These are phyloP conservation scores for Triticum turgidum DNA, from an alignment of 176 grass and related monocot genomes.

Conservation along the genomic window DNA sequence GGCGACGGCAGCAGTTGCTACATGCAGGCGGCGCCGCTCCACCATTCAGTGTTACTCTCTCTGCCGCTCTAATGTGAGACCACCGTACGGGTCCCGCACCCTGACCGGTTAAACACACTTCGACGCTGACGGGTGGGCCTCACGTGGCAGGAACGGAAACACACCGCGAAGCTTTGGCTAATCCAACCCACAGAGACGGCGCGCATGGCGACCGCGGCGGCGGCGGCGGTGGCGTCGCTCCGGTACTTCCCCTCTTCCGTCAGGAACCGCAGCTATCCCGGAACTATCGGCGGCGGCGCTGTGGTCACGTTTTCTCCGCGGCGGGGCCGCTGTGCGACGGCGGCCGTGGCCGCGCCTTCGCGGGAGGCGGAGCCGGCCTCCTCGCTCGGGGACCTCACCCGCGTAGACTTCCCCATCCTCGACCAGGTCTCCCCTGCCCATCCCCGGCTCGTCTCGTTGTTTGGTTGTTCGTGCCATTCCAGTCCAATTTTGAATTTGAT, in stretches of 20 bases:
- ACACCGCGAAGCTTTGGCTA: conserved; percentile 7
- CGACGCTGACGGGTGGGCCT: background rate
- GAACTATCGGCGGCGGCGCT: background rate
- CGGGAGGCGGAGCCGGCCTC: conserved; percentile 50
- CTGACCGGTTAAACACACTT: background rate
- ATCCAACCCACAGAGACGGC: conserved; percentile 29
- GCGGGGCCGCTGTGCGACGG: conserved; percentile 1
- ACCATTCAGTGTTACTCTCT: background rate
- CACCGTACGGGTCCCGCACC: background rate
- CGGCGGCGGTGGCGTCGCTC: conserved; percentile 34
- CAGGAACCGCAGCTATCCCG: background rate
- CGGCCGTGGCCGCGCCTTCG: conserved; percentile 41
- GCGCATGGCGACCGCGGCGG: conserved; percentile 43
- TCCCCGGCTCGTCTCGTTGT: too few relatives aligned
- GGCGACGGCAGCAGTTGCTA: background rate
- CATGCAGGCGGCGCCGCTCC: background rate
- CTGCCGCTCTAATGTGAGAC: background rate
- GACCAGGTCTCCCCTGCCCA: conserved; percentile 48
- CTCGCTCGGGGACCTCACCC: conserved; percentile 67
- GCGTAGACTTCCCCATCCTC: conserved; percentile 87
- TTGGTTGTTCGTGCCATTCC: background rate
- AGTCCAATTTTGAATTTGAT: background rate
- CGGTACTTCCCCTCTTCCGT: conserved; percentile 34
- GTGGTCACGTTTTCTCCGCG: background rate
- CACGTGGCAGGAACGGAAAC: background rate